Conservation (phyloP, 805 yeast genomes). For the Metschnikowia peoriensis region DNA sequence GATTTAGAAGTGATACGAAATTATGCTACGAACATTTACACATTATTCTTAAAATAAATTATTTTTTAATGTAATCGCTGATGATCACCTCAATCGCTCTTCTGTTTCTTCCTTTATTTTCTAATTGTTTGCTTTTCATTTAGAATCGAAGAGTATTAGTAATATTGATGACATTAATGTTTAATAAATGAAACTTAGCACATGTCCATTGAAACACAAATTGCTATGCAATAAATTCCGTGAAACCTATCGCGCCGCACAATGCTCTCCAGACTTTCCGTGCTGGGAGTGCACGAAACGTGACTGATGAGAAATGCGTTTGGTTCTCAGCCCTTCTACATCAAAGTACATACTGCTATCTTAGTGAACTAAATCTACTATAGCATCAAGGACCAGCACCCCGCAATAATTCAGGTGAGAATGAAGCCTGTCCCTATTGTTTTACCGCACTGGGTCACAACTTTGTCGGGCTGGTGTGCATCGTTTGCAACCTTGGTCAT, state of each 20-base stretch:
- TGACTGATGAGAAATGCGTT: background rate
- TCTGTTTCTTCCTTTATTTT: background rate
- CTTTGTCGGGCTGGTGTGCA: conserved; percentile 21
- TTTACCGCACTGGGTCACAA: conserved; percentile 22
- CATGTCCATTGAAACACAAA: background rate
- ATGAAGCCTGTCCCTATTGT: conserved; percentile 3
- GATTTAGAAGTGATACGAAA: background rate
- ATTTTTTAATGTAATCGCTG: background rate
- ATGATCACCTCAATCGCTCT: background rate
- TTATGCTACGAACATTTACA: background rate
- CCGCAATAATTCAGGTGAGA: background rate
- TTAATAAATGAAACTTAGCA: no score
- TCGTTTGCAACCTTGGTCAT: conserved; percentile 24
- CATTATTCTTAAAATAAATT: background rate
- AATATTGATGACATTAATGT: no score
- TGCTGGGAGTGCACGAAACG: conserved; percentile 6
- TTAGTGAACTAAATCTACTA: no score
- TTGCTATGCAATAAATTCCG: background rate
- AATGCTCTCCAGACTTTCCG: background rate
- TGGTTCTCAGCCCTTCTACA: no score
- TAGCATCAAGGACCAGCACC: no score
- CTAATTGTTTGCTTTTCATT: background rate
- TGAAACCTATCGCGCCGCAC: background rate
- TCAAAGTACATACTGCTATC: no score
- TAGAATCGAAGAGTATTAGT: no score